Evolutionary conservation across 1,284 basidiomycete genomes (phyloP).

Genomic region (Sporisorium sorghi): DNA sequence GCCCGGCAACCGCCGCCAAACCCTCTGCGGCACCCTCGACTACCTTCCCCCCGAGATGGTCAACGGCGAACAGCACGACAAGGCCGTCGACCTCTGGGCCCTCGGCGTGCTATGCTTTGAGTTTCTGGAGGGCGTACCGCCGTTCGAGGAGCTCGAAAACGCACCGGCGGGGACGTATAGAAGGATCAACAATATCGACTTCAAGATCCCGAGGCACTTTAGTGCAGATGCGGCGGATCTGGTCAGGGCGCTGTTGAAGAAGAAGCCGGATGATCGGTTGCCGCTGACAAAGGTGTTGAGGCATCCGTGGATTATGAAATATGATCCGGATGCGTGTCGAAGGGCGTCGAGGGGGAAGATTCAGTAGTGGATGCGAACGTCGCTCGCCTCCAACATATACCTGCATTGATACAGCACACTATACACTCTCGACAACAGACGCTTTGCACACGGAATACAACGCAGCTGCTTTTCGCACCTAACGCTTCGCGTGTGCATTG

Average conservation of each 20-base stretch:
- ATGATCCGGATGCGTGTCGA: conserved; percentile 70
- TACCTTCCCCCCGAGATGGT: conserved; percentile 99
- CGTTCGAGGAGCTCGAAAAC: conserved; percentile 84
- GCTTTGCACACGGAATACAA: not conserved
- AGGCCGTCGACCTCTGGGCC: conserved; percentile 96
- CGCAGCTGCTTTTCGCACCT: not conserved
- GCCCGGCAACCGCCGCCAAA: conserved; percentile 86
- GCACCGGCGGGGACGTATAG: conserved; percentile 71
- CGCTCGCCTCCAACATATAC: not conserved
- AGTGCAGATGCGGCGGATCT: conserved; percentile 57
- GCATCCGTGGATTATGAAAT: conserved; percentile 93
- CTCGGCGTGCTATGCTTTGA: conserved; percentile 95
- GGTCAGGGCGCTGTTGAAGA: conserved; percentile 77
- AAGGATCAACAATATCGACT: conserved; percentile 61
- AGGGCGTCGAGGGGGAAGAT: conserved; percentile 56
- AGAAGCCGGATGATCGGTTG: conserved; percentile 85
- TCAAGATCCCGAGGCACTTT: conserved; percentile 60
- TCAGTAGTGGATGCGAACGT: conserved; percentile 10
- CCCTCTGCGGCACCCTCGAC: conserved; percentile 93
- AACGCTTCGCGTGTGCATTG: no score
- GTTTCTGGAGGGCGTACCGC: conserved; percentile 89
- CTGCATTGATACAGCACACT: not conserved
- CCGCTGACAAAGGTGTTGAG: conserved; percentile 82
- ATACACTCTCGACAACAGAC: not conserved
- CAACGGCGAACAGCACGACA: conserved; percentile 84